These are phyloP conservation scores for Penicillium occitanis DNA, from an alignment of 2,329 filamentous ascomycete genomes.

Conservation along the genomic window DNA sequence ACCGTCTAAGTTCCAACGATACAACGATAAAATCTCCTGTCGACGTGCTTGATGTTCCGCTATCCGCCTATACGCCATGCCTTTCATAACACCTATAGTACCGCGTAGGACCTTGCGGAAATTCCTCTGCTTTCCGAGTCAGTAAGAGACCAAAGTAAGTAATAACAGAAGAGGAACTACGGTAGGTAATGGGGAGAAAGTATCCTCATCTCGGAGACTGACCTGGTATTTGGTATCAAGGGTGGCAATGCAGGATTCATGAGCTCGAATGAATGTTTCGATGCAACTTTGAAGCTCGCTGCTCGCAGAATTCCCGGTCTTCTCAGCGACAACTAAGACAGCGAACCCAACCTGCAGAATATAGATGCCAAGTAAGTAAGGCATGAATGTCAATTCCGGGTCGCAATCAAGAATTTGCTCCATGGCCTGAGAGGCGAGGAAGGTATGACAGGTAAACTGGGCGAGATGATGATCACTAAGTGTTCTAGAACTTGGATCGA, in stretches of 20 bases:
- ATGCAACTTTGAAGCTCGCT: background rate
- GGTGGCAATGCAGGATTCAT: slow-evolving; percentile 10
- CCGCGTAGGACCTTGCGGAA: slow-evolving; percentile 10
- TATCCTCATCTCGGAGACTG: background rate
- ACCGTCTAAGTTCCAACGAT: slow-evolving; percentile 5
- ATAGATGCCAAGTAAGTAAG: slow-evolving; percentile 11
- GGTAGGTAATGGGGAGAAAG: background rate
- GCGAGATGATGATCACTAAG: background rate
- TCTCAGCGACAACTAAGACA: background rate
- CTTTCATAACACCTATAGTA: background rate
- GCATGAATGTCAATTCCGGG: slow-evolving; percentile 9
- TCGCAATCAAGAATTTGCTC: slow-evolving; percentile 10
- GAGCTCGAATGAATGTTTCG: slow-evolving; percentile 7
- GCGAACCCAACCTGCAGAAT: slow-evolving; percentile 6
- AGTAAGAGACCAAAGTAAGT: background rate
- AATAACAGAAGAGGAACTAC: background rate
- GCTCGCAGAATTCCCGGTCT: background rate
- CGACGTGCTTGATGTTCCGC: slow-evolving; percentile 8
- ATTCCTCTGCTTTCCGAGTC: background rate
- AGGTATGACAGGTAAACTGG: background rate
- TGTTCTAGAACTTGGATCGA: background rate
- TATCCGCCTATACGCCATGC: background rate
- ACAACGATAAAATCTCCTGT: slow-evolving; percentile 5
- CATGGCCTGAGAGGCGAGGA: slow-evolving; percentile 3
- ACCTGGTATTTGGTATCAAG: slow-evolving; percentile 12